These are phyloP conservation scores for Penicillium lividum DNA, from an alignment of 495 filamentous ascomycete genomes.

Conservation along the genomic window DNA sequence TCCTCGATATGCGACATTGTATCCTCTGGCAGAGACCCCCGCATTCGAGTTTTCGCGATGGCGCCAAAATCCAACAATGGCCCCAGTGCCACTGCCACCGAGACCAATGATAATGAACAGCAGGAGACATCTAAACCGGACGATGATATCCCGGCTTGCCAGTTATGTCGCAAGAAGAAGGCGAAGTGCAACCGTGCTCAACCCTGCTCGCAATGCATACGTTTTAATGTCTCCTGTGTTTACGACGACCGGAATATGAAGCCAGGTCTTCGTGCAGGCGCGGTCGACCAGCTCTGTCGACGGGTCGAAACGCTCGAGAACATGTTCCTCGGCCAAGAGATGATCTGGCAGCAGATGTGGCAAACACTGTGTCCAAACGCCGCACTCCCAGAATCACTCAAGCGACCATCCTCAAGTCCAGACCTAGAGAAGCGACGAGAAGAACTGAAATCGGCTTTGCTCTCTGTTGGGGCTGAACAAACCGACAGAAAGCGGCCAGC, in stretches of 20 bases:
- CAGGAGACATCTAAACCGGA: no score
- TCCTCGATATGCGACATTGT: no score
- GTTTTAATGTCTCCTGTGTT: conserved; percentile 36
- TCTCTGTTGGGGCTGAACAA: neutral
- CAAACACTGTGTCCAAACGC: conserved; percentile 10
- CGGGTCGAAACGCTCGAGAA: conserved; percentile 35
- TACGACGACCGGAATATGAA: conserved; percentile 40
- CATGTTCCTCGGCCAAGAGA: conserved; percentile 34
- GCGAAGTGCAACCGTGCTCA: conserved; percentile 42
- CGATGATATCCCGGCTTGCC: conserved; percentile 30
- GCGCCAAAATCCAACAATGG: no score
- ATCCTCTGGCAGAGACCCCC: no score
- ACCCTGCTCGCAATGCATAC: conserved; percentile 39
- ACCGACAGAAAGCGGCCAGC: no score
- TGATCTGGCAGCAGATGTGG: conserved; percentile 32
- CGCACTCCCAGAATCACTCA: conserved; percentile 2
- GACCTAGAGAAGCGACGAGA: conserved; percentile 14
- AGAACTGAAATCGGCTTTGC: conserved; percentile 8
- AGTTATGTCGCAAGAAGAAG: conserved; percentile 45
- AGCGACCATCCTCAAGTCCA: neutral
- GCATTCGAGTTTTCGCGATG: no score
- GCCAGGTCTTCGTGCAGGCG: conserved; percentile 41
- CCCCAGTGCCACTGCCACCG: no score
- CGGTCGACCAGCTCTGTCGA: conserved; percentile 41
- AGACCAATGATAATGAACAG: no score